Conservation (phyloP, 352 stramenopile species). For the Phytophthora foliorum region DNA sequence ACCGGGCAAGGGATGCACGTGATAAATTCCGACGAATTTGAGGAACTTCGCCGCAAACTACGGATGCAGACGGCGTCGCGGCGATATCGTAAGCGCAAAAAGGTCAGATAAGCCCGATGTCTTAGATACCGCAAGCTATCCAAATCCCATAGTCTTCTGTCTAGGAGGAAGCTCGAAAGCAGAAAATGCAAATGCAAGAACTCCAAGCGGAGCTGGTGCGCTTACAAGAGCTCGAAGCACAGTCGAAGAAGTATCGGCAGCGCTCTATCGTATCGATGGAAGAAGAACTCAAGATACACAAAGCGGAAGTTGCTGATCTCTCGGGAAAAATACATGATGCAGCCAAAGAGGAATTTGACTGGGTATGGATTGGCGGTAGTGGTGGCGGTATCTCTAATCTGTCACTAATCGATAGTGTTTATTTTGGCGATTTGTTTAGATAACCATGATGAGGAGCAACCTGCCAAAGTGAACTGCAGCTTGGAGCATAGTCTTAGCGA, state of each 20-base stretch:
- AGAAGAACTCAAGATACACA: not conserved
- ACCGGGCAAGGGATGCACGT: constrained; percentile 29
- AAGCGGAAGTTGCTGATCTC: not conserved
- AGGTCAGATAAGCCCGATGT: constrained; percentile 9
- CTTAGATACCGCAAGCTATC: not conserved
- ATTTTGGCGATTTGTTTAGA: not conserved
- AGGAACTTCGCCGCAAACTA: constrained; percentile 42
- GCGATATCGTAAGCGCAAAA: constrained; percentile 50
- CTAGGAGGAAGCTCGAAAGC: not conserved
- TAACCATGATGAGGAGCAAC: not conserved
- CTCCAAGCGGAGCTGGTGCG: not conserved
- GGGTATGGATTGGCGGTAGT: not conserved
- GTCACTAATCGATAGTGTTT: not conserved
- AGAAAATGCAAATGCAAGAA: not conserved
- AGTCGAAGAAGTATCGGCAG: not conserved
- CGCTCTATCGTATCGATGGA: not conserved
- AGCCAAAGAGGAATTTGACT: not conserved
- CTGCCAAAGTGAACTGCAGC: no score
- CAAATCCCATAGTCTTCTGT: not conserved
- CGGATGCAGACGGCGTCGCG: constrained; percentile 45
- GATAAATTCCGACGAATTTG: constrained; percentile 33
- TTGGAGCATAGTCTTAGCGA: no score
- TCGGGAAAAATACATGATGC: not conserved
- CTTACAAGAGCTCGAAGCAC: not conserved
- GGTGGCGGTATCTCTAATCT: not conserved